Conservation (phyloP, 768 basidiomycete species). For the Pleurotus giganteus region DNA sequence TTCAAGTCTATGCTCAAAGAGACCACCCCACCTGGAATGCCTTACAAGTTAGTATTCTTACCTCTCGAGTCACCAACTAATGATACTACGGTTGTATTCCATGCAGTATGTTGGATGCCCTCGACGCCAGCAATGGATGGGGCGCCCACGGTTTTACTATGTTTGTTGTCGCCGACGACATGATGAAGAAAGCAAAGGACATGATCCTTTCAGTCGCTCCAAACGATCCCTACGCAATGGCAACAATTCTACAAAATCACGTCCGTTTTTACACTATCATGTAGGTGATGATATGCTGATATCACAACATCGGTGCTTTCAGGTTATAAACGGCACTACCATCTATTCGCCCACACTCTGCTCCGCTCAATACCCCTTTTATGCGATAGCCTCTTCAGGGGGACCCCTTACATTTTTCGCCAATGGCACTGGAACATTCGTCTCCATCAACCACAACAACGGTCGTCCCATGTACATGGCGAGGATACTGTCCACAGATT, state of each 20-base stretch:
- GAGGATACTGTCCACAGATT: constrained; percentile 43
- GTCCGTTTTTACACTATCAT: constrained; percentile 23
- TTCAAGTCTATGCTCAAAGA: constrained; percentile 16
- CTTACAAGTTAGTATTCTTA: not conserved
- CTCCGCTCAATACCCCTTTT: constrained; percentile 35
- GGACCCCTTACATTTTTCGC: constrained; percentile 36
- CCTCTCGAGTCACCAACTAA: constrained; percentile 5
- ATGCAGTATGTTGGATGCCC: constrained; percentile 3
- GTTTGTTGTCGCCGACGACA: constrained; percentile 50
- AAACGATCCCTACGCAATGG: constrained; percentile 37
- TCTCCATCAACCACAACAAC: constrained; percentile 23
- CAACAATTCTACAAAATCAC: constrained; percentile 45
- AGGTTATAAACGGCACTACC: constrained; percentile 54
- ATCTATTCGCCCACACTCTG: constrained; percentile 44
- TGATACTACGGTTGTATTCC: not conserved
- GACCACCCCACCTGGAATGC: not conserved
- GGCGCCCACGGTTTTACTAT: constrained; percentile 43
- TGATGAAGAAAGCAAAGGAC: constrained; percentile 25
- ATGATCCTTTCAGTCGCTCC: constrained; percentile 26
- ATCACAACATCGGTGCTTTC: not conserved
- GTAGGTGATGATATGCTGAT: not conserved
- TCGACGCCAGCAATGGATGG: constrained; percentile 6
- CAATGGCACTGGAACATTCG: constrained; percentile 46
- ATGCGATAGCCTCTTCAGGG: constrained; percentile 31
- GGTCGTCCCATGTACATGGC: constrained; percentile 28